These are phyloP conservation scores for Rosa chinensis DNA, from an alignment of 306 rosid species.

Conservation along the genomic window DNA sequence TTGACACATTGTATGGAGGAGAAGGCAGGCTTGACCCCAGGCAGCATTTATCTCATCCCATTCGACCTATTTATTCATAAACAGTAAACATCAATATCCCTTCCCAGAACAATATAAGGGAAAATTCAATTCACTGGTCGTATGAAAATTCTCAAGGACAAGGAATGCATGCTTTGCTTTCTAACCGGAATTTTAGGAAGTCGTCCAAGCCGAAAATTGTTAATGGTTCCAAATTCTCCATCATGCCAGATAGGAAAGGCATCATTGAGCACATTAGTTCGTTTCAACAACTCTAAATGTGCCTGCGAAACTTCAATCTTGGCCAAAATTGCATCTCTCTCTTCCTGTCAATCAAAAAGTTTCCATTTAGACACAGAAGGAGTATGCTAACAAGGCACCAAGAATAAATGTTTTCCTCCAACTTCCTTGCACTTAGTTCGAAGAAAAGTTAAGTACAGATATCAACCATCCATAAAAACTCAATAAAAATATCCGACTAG, in stretches of 20 bases:
- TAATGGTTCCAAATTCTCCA: constrained; percentile 95
- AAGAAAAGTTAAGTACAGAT: background rate
- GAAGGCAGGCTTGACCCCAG: constrained; percentile 99
- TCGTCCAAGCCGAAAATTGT: constrained; percentile 96
- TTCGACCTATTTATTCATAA: constrained; percentile 60
- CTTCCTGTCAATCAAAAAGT: constrained; percentile 67
- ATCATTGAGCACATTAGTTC: constrained; percentile 89
- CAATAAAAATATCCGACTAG: background rate
- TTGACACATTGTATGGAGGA: constrained; percentile 98
- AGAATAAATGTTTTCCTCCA: constrained; percentile 15
- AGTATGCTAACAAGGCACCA: background rate
- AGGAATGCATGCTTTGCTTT: constrained; percentile 23
- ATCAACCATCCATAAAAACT: background rate
- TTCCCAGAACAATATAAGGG: constrained; percentile 5
- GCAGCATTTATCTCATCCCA: constrained; percentile 99
- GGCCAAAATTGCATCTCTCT: constrained; percentile 90
- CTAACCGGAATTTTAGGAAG: constrained; percentile 94
- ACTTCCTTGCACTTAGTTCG: constrained; percentile 23
- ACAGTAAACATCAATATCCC: constrained; percentile 32
- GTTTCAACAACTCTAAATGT: constrained; percentile 87
- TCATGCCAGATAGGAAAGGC: constrained; percentile 96
- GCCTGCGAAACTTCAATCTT: constrained; percentile 98
- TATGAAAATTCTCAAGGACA: constrained; percentile 13
- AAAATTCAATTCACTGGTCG: constrained; percentile 15
- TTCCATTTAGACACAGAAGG: constrained; percentile 12